Conservation (phyloP, 345 rosid genomes). For the Dipteronia dyeriana region DNA sequence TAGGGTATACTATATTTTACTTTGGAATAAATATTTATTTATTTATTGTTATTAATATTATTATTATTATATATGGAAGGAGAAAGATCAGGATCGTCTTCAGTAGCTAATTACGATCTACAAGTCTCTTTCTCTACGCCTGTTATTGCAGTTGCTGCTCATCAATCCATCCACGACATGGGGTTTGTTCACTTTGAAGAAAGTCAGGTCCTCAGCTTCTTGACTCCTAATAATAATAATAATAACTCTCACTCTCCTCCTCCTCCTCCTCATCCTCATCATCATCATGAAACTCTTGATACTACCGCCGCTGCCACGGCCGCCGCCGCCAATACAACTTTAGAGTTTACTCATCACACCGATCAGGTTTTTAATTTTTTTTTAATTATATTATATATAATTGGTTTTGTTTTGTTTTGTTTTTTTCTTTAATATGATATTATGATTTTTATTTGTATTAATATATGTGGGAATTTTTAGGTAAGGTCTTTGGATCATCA, state of each 20-base stretch:
- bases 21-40: neutral
- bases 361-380: conserved; percentile 42
- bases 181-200: conserved; percentile 80
- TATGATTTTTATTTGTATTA: neutral
- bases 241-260: conserved; percentile 29
- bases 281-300: conserved; percentile 23
- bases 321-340: conserved; percentile 27
- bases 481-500: conserved; percentile 52
- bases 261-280: conserved; percentile 36
- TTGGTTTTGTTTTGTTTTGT: neutral
- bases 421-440: neutral
- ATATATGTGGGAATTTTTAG: conserved; percentile 28
- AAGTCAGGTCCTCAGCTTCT: conserved; percentile 68
- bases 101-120: conserved; percentile 54
- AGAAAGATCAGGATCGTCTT: conserved; percentile 31
- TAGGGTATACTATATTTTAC: neutral
- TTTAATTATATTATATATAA: neutral
- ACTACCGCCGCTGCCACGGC: conserved; percentile 22
- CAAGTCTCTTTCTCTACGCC: conserved; percentile 63
- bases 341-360: conserved; percentile 46
- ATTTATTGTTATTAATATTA: neutral
- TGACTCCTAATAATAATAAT: conserved; percentile 39
- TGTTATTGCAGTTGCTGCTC: neutral
- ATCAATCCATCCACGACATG: conserved; percentile 63
- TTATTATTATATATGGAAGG: conserved; percentile 46